phyloP scores from a whole-genome alignment of 441 rosid genomes.

The Jatropha podagrica region DNA sequence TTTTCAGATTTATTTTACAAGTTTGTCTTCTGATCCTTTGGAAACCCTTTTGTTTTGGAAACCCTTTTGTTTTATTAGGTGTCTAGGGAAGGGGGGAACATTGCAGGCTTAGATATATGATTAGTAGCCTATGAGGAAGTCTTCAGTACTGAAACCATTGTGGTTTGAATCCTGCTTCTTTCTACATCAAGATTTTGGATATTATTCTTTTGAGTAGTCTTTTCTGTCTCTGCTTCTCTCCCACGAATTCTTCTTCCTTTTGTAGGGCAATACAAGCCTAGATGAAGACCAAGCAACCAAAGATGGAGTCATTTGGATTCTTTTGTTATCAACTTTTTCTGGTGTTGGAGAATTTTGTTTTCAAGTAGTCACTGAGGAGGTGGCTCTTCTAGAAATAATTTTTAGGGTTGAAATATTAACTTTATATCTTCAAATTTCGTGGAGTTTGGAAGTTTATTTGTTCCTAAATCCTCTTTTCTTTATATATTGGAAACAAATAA shows the following conservation, averaged over 20 bases:
- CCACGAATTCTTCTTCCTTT: slow-evolving; percentile 43
- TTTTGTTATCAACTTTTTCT: slow-evolving; percentile 32
- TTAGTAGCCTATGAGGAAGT: slow-evolving; percentile 14
- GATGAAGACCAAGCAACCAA: slow-evolving; percentile 66
- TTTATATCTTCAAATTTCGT: background rate
- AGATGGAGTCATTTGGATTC: slow-evolving; percentile 44
- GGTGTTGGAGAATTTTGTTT: slow-evolving; percentile 16
- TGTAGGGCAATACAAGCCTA: slow-evolving; percentile 90
- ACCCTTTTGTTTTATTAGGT: slow-evolving; percentile 21
- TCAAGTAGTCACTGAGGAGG: slow-evolving; percentile 10
- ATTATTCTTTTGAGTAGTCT: slow-evolving; percentile 10
- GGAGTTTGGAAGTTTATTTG: background rate
- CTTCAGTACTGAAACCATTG: slow-evolving; percentile 6
- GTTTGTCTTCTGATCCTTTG: slow-evolving; percentile 17
- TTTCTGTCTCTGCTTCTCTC: slow-evolving; percentile 29
- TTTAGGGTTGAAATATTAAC: slow-evolving; percentile 6
- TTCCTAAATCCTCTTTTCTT: background rate
- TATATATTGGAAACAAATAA: background rate
- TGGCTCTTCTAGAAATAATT: slow-evolving; percentile 18
- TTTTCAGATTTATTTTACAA: background rate
- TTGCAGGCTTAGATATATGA: slow-evolving; percentile 14
- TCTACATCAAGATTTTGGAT: slow-evolving; percentile 17
- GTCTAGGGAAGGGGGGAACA: slow-evolving; percentile 23
- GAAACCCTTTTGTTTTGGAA: background rate
- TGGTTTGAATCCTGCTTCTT: slow-evolving; percentile 6